A percentile compares a stretch with the other conserved stretches of the same genome.
These are phyloP conservation scores for Aspergillus flavus DNA, from an alignment of 2,329 filamentous ascomycete genomes.

Conservation along the genomic window DNA sequence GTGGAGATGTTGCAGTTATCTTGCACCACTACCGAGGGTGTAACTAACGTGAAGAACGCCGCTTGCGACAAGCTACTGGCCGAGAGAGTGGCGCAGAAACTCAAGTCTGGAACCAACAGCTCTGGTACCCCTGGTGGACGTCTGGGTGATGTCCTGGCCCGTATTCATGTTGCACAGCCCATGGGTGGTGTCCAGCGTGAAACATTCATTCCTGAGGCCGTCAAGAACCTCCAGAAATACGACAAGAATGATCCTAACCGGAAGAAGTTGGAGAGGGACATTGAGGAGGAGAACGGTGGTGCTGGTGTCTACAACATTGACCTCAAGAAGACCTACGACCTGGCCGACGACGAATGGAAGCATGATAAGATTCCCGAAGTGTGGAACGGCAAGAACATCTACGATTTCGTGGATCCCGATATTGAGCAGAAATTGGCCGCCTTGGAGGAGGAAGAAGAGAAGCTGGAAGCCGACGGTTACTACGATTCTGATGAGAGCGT, in stretches of 20 bases:
- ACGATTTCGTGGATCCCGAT: conserved; percentile 95
- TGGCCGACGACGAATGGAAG: conserved; percentile 91
- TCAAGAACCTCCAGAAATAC: conserved; percentile 82
- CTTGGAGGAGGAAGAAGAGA: conserved; percentile 93
- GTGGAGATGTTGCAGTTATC: conserved; percentile 92
- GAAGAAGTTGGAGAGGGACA: conserved; percentile 76
- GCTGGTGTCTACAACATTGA: conserved; percentile 96
- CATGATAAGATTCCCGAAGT: conserved; percentile 94
- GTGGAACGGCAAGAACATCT: conserved; percentile 93
- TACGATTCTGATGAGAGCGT: conserved; percentile 85
- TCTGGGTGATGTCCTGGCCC: conserved; percentile 84
- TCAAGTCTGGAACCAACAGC: conserved; percentile 83
- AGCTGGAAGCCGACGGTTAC: conserved; percentile 85
- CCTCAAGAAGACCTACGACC: conserved; percentile 82
- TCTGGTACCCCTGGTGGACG: conserved; percentile 76
- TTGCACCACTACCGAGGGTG: conserved; percentile 91
- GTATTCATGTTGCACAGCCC: conserved; percentile 96
- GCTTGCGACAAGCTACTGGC: conserved; percentile 92
- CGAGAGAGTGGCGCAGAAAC: conserved; percentile 90
- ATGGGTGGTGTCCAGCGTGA: conserved; percentile 78
- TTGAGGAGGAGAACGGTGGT: conserved; percentile 90
- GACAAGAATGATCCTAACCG: conserved; percentile 86
- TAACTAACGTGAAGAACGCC: conserved; percentile 92
- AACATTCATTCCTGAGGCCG: conserved; percentile 83
- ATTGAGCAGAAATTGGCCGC: conserved; percentile 91